Base-by-base conservation (phyloP, 1,139 yeast species). In the Yamadazyma friedrichii region DNA sequence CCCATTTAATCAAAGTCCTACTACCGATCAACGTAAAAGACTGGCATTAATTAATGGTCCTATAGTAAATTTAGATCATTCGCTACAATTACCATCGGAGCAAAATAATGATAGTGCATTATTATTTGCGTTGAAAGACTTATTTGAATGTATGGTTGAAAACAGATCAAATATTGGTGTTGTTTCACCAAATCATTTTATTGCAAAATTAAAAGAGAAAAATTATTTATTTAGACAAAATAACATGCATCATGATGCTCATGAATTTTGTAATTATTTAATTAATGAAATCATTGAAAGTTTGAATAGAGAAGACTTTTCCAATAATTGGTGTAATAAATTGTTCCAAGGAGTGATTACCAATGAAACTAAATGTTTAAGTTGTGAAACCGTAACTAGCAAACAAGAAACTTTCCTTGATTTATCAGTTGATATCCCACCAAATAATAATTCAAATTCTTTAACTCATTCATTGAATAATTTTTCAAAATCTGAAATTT, bases 191-290 rank as follows among this genome's bases (percentile, higher is more conserved):
- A 67, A 71, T 26, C 76, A 78, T 53, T 77, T 93, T 39, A 80
- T 93, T 38, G 83, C 81, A 37, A 82, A 84, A 40, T 69, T 91
- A 41, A 89, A 89, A 59, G 79, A 78, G 42, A 89, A 88, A 53
- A 93, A 93, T 59, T 86, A 82, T 52, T 67, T 93, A 51, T 93
- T 93, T 59, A 73, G 96, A 47, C 86, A 89, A 45, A 82, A 86
- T 40, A 72, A 72, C 46, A 89, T 91, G 96, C 98, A 93, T 61
- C 98, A 93, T 58, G 98, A 93, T 68, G 97, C 98, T 2, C 98
- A 93, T 62, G 98, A 93, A 61, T 93, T 93, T 61, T 76, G 89
- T 58, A 91, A 91, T 60, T 91, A 88, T 55, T 62, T 91, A 50
- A 71, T 93, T 40, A 93, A 93, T 61, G 87, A 83, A 49, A 78